Evolutionary conservation across 1,284 basidiomycete genomes (phyloP).

Genomic region (Pholiota adiposa): DNA sequence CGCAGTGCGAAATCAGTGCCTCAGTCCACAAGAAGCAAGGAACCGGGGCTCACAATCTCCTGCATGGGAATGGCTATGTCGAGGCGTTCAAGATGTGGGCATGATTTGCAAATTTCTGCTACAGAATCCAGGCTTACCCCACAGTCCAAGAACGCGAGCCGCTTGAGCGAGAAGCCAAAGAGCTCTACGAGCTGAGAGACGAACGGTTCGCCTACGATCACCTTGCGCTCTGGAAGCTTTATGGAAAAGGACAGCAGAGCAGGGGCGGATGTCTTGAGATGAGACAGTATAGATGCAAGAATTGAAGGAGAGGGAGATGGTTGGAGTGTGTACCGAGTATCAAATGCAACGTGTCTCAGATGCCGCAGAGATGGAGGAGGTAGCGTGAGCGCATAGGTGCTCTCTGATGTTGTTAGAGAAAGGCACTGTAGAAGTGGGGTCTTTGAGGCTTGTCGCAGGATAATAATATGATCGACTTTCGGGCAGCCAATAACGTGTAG

Average conservation of each 20-base stretch:
- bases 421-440: conserved; percentile 61
- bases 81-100: conserved; percentile 52
- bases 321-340: conserved; percentile 43
- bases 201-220: conserved; percentile 41
- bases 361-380: conserved; percentile 42
- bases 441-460: conserved; percentile 49
- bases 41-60: conserved; percentile 46
- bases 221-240: conserved; percentile 49
- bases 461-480: conserved; percentile 51
- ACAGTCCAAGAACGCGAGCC: conserved; percentile 54
- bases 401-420: conserved; percentile 58
- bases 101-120: conserved; percentile 44
- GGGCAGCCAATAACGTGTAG: conserved; percentile 65
- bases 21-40: background rate
- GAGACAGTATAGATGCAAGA: conserved; percentile 39
- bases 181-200: conserved; percentile 47
- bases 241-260: conserved; percentile 52
- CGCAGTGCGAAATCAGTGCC: background rate
- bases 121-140: conserved; percentile 43
- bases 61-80: conserved; percentile 53
- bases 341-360: conserved; percentile 58
- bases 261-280: conserved; percentile 43
- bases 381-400: conserved; percentile 30
- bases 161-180: conserved; percentile 48
- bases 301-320: conserved; percentile 39